phyloP scores from a whole-genome alignment of 2,329 filamentous ascomycete genomes.

The Nemania sp. region DNA sequence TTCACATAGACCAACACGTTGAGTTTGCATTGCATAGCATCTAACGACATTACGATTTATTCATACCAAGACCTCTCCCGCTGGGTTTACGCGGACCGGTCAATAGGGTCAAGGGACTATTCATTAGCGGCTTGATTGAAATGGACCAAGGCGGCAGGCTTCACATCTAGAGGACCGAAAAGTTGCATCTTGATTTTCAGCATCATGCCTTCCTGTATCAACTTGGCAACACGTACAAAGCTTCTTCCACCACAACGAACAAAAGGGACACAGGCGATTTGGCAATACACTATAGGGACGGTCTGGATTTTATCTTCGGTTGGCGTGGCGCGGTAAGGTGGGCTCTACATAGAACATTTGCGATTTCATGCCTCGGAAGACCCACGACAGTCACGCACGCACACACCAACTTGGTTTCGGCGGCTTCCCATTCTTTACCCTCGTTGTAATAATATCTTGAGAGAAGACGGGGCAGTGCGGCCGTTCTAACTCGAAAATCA shows the following conservation, averaged over 20 bases:
- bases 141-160: conserved; percentile 41
- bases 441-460: conserved; percentile 65
- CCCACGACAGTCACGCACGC: conserved; percentile 43
- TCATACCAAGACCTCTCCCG: conserved; percentile 48
- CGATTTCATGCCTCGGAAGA: conserved; percentile 46
- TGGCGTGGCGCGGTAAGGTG: conserved; percentile 47
- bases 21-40: conserved; percentile 51
- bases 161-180: conserved; percentile 53
- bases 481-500: conserved; percentile 50
- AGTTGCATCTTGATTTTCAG: conserved; percentile 54
- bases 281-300: conserved; percentile 40
- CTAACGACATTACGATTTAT: conserved; percentile 59
- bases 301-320: conserved; percentile 39
- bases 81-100: conserved; percentile 50
- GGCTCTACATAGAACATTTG: conserved; percentile 47
- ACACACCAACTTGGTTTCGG: conserved; percentile 39
- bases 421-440: conserved; percentile 61
- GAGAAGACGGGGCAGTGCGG: conserved; percentile 55
- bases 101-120: conserved; percentile 46
- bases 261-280: conserved; percentile 43
- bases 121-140: conserved; percentile 39
- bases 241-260: conserved; percentile 52
- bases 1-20: conserved; percentile 42
- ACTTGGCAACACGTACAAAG: conserved; percentile 52
- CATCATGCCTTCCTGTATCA: conserved; percentile 59